Percentiles rank a stretch among this genome's conserved stretches.
phyloP scores from a whole-genome alignment of 441 rosid genomes.

The Bruguiera hainesii region DNA sequence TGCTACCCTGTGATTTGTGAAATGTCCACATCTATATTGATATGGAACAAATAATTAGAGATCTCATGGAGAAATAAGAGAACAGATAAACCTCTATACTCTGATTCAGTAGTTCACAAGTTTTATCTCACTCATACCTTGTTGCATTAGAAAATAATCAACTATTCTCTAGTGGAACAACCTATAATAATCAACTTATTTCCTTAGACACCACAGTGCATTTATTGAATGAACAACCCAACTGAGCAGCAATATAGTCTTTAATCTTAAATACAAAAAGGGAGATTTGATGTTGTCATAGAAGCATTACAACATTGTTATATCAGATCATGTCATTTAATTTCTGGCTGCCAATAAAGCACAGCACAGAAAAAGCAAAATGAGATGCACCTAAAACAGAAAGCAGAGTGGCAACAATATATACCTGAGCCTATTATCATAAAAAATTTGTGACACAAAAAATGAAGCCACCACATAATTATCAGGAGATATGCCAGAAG shows the following conservation, averaged over 20 bases:
- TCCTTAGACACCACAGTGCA: background rate
- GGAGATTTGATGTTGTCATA: background rate
- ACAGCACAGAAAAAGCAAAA: no score
- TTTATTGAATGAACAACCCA: background rate
- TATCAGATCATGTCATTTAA: background rate
- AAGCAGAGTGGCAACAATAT: conserved; percentile 2
- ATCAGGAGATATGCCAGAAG: conserved; percentile 3
- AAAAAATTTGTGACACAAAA: background rate
- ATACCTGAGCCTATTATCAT: background rate
- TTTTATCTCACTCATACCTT: no score
- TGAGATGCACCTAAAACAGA: background rate
- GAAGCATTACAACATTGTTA: background rate
- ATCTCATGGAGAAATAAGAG: no score
- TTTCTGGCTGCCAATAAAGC: no score
- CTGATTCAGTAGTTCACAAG: no score
- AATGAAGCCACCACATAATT: background rate
- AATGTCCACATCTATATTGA: no score
- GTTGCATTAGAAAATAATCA: no score
- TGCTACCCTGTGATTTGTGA: background rate
- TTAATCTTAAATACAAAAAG: background rate
- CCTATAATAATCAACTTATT: background rate
- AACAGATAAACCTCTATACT: no score
- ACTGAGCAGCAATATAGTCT: background rate
- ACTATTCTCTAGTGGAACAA: background rate
- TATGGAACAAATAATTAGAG: no score